Base-by-base conservation (phyloP, 805 yeast genomes). In the Sungouiozyma ichnusensis region DNA sequence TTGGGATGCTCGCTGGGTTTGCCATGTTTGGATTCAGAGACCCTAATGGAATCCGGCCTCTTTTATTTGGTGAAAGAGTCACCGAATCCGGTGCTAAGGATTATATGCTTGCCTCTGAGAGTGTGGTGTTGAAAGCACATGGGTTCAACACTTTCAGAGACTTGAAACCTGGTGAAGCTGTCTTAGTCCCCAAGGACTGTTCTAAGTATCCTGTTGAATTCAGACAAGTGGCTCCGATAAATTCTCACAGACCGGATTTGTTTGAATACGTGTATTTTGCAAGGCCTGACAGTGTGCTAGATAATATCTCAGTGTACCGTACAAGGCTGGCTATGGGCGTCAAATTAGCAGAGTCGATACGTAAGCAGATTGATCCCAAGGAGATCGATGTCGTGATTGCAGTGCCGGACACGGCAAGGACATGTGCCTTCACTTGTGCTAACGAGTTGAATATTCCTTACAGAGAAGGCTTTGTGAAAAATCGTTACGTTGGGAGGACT, bases 261-360 rank as follows among this genome's bases (percentile, higher is more conserved):
- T 92, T 92, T 55, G 98, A 92, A 66, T 92, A 88, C 61, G 98
- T 92, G 37, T 92, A 92, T 66, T 92, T 92, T 69, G 97, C 98
- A 15, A 79, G 98, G 60, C 97, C 97, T 0, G 98, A 92, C 62
- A 81, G 94, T 35, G 95, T 92, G 20, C 65, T 88, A 47, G 98
- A 92, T 63, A 98, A 97, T n/a, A 83, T 92, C 37, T 83, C 95
- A 15, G 97, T 92, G 16, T 92, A 92, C 65, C 79, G 88, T 53
- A 81, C 95, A 31, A 79, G 97, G 62, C 72, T 92, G 47, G 86
- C 78, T 48, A 92, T 92, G 98, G 98, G 98, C 54, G 79, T 73
- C 47, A 83, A 83, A 59, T 72, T 92, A 44, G 98, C 97, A 4
- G 66, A 72, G 40, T 82, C 78, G 55, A 81, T 92, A 48, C 50